Conservation (phyloP, 192 early-diverging fungal genomes). For the Podila epicladia region DNA sequence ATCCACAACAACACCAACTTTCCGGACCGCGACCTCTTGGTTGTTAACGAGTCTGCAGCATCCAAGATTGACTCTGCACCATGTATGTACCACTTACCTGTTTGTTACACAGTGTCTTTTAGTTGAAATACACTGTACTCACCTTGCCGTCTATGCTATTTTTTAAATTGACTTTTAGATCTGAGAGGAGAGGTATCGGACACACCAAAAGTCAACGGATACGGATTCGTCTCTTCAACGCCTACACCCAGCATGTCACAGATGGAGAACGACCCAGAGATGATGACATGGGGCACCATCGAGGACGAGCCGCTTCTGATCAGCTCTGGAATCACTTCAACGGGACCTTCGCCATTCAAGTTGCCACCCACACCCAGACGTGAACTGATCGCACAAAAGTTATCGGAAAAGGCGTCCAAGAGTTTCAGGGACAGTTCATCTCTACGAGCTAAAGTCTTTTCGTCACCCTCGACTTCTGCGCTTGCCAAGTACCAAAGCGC, state of each 20-base stretch:
- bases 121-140: background rate
- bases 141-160: background rate
- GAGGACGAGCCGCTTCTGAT: conserved; percentile 83
- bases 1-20: conserved; percentile 70
- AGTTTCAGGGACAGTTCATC: conserved; percentile 50
- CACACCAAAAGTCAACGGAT: conserved; percentile 71
- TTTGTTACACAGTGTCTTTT: background rate
- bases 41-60: conserved; percentile 33
- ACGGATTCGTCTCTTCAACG: conserved; percentile 72
- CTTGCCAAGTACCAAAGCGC: conserved; percentile 24
- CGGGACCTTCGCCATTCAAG: conserved; percentile 56
- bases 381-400: conserved; percentile 67
- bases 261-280: conserved; percentile 68
- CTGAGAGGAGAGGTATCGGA: conserved; percentile 57
- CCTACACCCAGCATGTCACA: conserved; percentile 70
- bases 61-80: conserved; percentile 25
- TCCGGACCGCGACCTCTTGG: conserved; percentile 44
- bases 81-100: conserved; percentile 4
- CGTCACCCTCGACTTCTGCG: conserved; percentile 21
- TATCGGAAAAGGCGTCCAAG: conserved; percentile 71
- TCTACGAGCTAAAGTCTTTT: conserved; percentile 35
- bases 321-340: conserved; percentile 22
- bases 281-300: conserved; percentile 91
- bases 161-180: conserved; percentile 42
- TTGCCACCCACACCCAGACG: conserved; percentile 72